A percentile compares a stretch with the other conserved stretches of the same genome.
Conservation (phyloP, 495 filamentous ascomycete species). For the Podospora conica region DNA sequence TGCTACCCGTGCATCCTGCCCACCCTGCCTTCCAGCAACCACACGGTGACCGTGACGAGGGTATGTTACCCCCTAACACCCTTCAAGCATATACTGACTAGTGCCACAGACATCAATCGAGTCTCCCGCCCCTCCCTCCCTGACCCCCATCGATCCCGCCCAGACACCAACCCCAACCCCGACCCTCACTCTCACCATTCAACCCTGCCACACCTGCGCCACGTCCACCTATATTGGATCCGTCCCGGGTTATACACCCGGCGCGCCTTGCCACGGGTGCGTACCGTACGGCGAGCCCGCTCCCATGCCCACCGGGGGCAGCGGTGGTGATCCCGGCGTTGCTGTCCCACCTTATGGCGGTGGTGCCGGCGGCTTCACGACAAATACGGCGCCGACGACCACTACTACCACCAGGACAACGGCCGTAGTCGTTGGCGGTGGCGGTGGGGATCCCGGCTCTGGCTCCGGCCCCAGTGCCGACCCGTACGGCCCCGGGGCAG, state of each 20-base stretch:
- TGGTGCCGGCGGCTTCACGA: background rate
- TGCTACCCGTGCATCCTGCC: conserved; percentile 35
- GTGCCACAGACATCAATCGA: background rate
- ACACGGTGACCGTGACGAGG: conserved; percentile 31
- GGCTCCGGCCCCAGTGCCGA: background rate
- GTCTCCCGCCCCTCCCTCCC: conserved; percentile 20
- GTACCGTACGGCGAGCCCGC: conserved; percentile 6
- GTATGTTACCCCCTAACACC: conserved; percentile 11
- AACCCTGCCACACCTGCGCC: conserved; percentile 25
- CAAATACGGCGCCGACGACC: background rate
- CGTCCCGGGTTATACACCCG: conserved; percentile 29
- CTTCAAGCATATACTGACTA: background rate
- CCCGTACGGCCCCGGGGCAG: background rate
- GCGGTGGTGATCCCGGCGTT: background rate
- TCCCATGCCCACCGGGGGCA: background rate
- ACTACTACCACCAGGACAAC: background rate
- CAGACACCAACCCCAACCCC: background rate
- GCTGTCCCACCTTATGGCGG: background rate
- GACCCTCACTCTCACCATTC: conserved; percentile 25
- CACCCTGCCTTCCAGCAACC: conserved; percentile 13
- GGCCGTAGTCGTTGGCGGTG: background rate
- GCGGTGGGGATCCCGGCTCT: background rate
- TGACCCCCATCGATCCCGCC: conserved; percentile 1
- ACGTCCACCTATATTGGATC: conserved; percentile 24
- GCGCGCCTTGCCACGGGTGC: conserved; percentile 26